phyloP scores from a whole-genome alignment of 2,329 filamentous ascomycete genomes.

The Fusarium sp. region DNA sequence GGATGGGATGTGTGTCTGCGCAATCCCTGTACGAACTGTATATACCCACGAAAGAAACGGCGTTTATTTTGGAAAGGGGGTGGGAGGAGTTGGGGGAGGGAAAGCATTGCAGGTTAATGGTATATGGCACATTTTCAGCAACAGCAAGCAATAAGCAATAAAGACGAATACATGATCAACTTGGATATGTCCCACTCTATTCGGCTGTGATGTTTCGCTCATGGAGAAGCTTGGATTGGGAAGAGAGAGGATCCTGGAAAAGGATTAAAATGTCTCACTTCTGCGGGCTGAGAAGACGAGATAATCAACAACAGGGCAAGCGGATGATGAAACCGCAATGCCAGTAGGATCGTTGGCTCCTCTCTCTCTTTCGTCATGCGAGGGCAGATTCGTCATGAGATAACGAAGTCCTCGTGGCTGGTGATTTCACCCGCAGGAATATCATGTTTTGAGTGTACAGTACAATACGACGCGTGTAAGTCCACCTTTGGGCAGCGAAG shows the following conservation, averaged over 20 bases:
- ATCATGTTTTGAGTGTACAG: neutral
- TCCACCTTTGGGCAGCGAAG: neutral
- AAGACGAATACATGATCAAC: conserved; percentile 2
- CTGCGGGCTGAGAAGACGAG: neutral
- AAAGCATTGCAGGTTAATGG: conserved; percentile 18
- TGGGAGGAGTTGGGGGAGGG: neutral
- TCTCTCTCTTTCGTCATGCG: neutral
- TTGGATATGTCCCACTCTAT: neutral
- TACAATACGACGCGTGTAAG: neutral
- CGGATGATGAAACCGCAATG: neutral
- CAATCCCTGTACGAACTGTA: conserved; percentile 38
- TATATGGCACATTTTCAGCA: conserved; percentile 3
- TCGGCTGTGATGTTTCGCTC: neutral
- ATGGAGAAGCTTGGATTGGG: neutral
- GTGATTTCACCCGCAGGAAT: neutral
- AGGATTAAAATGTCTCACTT: conserved; percentile 3
- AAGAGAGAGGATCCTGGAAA: neutral
- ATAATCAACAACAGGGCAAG: neutral
- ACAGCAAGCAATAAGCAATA: neutral
- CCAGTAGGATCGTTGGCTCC: neutral
- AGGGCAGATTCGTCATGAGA: conserved; percentile 2
- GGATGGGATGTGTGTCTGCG: conserved; percentile 7
- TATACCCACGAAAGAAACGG: conserved; percentile 41
- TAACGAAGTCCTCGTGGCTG: conserved; percentile 3
- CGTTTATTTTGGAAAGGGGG: conserved; percentile 33